phyloP scores from a whole-genome alignment of 2,329 filamentous ascomycete genomes.

The Ascochyta lentis region DNA sequence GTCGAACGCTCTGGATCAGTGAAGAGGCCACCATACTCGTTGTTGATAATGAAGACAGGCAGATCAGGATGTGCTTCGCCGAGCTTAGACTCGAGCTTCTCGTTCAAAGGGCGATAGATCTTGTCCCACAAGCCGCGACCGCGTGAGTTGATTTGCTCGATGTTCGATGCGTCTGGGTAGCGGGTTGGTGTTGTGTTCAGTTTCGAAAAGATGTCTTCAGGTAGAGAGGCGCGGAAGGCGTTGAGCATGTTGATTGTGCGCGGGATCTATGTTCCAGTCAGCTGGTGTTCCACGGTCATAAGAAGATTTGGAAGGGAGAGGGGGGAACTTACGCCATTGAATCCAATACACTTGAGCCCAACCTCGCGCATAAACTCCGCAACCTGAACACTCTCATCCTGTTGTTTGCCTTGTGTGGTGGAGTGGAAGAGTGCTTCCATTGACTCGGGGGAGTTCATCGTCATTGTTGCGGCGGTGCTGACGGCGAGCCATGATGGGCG shows the following conservation, averaged over 20 bases:
- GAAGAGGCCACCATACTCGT: slow-evolving; percentile 76
- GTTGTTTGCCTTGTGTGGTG: slow-evolving; percentile 29
- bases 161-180: slow-evolving; percentile 52
- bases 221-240: slow-evolving; percentile 70
- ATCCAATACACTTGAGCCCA: slow-evolving; percentile 77
- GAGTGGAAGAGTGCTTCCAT: slow-evolving; percentile 67
- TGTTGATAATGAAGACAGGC: slow-evolving; percentile 78
- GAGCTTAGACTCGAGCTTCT: slow-evolving; percentile 73
- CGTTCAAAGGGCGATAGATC: slow-evolving; percentile 77
- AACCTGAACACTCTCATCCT: slow-evolving; percentile 54
- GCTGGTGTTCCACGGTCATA: background rate
- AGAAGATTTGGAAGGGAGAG: too few species aligned
- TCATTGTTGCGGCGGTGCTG: slow-evolving; percentile 77
- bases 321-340: slow-evolving; percentile 64
- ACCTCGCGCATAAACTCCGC: slow-evolving; percentile 79
- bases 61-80: slow-evolving; percentile 80
- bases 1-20: slow-evolving; percentile 66
- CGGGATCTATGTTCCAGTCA: slow-evolving; percentile 63
- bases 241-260: slow-evolving; percentile 83
- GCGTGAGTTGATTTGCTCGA: slow-evolving; percentile 62
- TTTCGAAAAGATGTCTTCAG: slow-evolving; percentile 58
- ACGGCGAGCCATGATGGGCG: slow-evolving; percentile 48
- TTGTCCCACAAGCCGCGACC: slow-evolving; percentile 75
- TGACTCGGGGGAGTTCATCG: slow-evolving; percentile 83
- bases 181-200: slow-evolving; percentile 67